phyloP scores from a whole-genome alignment of 106 monocot genomes.

The Dendrobium catenatum region DNA sequence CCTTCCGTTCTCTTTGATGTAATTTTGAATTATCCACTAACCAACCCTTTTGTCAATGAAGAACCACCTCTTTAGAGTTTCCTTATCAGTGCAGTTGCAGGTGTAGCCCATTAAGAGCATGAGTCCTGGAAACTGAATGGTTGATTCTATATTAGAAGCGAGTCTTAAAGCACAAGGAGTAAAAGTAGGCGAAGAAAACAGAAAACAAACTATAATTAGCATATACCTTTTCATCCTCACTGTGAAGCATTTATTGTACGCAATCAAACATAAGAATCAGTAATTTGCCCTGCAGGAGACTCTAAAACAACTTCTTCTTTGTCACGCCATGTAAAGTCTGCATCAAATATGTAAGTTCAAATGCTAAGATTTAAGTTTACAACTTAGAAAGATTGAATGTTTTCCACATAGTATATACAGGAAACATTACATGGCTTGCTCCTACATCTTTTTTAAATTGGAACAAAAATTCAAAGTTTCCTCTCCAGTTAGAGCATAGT shows the following conservation, averaged over 20 bases:
- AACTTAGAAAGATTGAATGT: no score
- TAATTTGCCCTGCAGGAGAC: not conserved
- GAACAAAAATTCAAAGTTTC: no score
- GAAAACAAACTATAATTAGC: not conserved
- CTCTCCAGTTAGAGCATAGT: no score
- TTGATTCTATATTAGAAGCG: not conserved
- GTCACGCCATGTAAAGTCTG: no score
- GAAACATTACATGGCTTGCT: no score
- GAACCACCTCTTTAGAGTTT: slow-evolving; percentile 85
- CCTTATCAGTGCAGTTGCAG: slow-evolving; percentile 68
- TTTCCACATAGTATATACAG: no score
- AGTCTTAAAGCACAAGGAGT: no score
- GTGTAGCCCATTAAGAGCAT: slow-evolving; percentile 47
- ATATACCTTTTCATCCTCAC: slow-evolving; percentile 24
- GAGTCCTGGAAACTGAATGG: slow-evolving; percentile 38
- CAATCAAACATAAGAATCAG: not conserved
- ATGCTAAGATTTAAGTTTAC: no score
- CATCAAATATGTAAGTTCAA: no score
- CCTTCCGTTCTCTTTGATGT: no score
- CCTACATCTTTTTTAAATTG: no score
- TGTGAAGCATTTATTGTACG: slow-evolving; percentile 13
- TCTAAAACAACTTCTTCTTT: not conserved
- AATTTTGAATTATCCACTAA: slow-evolving; percentile 8
- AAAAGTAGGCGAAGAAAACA: not conserved
- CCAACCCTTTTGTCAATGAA: slow-evolving; percentile 92